Conservation (phyloP, 768 basidiomycete genomes). For the Termitomyces sp. region DNA sequence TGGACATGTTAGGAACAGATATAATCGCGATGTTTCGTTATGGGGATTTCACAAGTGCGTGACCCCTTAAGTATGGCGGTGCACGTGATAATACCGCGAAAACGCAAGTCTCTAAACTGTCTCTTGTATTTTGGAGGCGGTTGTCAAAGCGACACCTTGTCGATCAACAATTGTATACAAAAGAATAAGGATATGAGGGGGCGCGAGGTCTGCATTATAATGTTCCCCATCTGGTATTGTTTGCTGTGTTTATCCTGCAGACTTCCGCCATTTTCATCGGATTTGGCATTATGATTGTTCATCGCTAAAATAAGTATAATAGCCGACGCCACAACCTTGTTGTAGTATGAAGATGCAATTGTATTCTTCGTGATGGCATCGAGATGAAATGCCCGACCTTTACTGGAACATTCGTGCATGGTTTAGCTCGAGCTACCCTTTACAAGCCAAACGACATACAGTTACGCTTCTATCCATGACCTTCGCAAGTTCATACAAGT, state of each 20-base stretch:
- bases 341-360: not conserved
- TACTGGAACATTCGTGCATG: not conserved
- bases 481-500: not conserved
- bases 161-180: not conserved
- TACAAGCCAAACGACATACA: too few relatives aligned
- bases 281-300: not conserved
- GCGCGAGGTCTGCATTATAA: not conserved
- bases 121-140: too few relatives aligned
- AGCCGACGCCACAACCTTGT: not conserved
- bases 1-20: constrained; percentile 34
- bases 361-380: not conserved
- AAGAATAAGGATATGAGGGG: too few relatives aligned
- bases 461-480: not conserved
- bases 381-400: not conserved
- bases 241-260: not conserved
- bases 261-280: not conserved
- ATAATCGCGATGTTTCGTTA: constrained; percentile 12
- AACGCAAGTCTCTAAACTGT: not conserved
- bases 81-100: constrained; percentile 13
- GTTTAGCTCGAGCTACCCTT: too few relatives aligned
- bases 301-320: not conserved
- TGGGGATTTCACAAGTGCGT: constrained; percentile 1
- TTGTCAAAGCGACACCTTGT: not conserved
- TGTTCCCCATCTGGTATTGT: not conserved
- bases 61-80: constrained; percentile 7